Conservation (phyloP, 2,329 filamentous ascomycete species). For the Penicillium sp. region DNA sequence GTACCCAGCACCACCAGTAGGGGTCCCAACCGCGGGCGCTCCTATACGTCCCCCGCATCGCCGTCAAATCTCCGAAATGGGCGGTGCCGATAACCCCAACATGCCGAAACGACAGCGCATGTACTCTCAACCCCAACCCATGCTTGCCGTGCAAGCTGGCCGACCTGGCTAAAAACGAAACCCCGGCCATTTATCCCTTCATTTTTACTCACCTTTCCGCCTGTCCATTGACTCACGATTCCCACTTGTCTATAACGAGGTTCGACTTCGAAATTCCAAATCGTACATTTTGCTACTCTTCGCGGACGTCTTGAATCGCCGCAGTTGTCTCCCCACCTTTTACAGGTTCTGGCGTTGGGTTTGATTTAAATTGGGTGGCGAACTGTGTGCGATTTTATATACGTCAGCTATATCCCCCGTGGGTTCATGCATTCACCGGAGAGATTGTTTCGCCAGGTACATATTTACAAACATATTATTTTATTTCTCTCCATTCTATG, state of each 20-base stretch:
- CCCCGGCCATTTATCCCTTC: neutral
- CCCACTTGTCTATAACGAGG: slow-evolving; percentile 28
- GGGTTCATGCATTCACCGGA: slow-evolving; percentile 6
- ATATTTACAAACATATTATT: slow-evolving; percentile 20
- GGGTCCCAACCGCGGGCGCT: slow-evolving; percentile 31
- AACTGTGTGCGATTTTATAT: slow-evolving; percentile 9
- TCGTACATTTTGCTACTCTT: slow-evolving; percentile 22
- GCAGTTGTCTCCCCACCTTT: slow-evolving; percentile 7
- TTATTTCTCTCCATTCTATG: slow-evolving; percentile 4
- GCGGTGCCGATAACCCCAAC: slow-evolving; percentile 52
- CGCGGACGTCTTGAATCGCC: slow-evolving; percentile 14
- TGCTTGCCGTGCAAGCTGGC: slow-evolving; percentile 51
- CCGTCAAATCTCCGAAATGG: slow-evolving; percentile 60
- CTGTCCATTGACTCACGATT: slow-evolving; percentile 26
- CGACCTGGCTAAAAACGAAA: slow-evolving; percentile 31
- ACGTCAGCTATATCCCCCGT: slow-evolving; percentile 14
- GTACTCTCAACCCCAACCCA: slow-evolving; percentile 48
- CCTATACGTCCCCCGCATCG: slow-evolving; percentile 46
- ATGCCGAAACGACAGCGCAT: slow-evolving; percentile 59
- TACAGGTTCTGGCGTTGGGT: slow-evolving; percentile 24
- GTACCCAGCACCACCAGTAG: slow-evolving; percentile 37
- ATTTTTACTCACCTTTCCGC: slow-evolving; percentile 7
- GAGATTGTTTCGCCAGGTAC: slow-evolving; percentile 19
- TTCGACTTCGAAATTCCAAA: slow-evolving; percentile 9
- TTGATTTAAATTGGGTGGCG: slow-evolving; percentile 14